These are phyloP conservation scores for Fusarium sp. DNA, from an alignment of 2,329 filamentous ascomycete species.

Conservation along the genomic window DNA sequence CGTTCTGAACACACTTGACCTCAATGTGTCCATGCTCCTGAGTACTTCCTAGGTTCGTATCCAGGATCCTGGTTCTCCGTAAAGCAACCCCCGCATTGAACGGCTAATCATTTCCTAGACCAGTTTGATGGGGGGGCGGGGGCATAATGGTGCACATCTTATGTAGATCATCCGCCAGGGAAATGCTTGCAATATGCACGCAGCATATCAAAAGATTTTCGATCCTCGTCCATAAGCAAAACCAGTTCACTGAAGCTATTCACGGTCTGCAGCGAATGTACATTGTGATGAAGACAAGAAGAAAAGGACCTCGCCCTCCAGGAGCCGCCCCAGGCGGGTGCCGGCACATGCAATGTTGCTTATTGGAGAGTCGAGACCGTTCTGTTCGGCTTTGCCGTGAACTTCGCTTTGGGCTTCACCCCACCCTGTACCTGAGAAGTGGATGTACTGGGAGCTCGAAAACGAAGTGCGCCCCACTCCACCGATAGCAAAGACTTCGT, in stretches of 20 bases:
- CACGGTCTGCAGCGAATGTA: background rate
- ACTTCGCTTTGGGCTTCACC: slow-evolving; percentile 39
- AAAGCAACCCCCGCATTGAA: slow-evolving; percentile 29
- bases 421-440: slow-evolving; percentile 49
- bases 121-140: slow-evolving; percentile 25
- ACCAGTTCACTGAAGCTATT: slow-evolving; percentile 9
- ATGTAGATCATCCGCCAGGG: slow-evolving; percentile 46
- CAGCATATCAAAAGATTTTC: slow-evolving; percentile 9
- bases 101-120: slow-evolving; percentile 30
- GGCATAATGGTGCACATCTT: slow-evolving; percentile 48
- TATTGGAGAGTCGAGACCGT: slow-evolving; percentile 47
- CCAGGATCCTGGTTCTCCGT: slow-evolving; percentile 21
- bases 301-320: slow-evolving; percentile 11
- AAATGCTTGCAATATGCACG: slow-evolving; percentile 17
- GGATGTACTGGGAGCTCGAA: slow-evolving; percentile 31
- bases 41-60: slow-evolving; percentile 10
- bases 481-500: slow-evolving; percentile 1
- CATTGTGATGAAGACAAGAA: background rate
- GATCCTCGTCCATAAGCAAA: background rate
- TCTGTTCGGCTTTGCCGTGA: slow-evolving; percentile 49
- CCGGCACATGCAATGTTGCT: slow-evolving; percentile 21
- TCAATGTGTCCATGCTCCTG: background rate
- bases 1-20: background rate
- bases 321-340: slow-evolving; percentile 35
- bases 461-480: slow-evolving; percentile 17